phyloP scores from a whole-genome alignment of 495 filamentous ascomycete genomes.

The Xylaria palmicola region DNA sequence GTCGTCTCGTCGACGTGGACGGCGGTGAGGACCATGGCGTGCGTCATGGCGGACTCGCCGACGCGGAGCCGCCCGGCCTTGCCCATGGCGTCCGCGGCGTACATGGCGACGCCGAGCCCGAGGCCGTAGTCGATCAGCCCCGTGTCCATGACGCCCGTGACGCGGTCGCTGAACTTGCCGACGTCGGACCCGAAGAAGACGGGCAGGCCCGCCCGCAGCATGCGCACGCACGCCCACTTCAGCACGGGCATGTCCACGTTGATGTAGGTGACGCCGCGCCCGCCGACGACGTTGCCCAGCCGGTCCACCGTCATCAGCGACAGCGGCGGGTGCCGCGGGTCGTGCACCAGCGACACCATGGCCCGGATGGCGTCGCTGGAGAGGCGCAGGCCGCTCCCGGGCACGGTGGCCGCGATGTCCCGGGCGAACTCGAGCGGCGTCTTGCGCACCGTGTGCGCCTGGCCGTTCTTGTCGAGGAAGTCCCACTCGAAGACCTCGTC shows the following conservation, averaged over 20 bases:
- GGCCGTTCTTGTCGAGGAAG: constrained; percentile 66
- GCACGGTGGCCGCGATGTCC: constrained; percentile 48
- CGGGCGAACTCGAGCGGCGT: constrained; percentile 68
- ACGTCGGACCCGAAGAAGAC: constrained; percentile 90
- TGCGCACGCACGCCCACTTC: constrained; percentile 69
- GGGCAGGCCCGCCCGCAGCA: constrained; percentile 72
- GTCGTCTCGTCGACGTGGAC: constrained; percentile 64
- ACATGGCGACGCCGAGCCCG: constrained; percentile 69
- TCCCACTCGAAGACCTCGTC: constrained; percentile 71
- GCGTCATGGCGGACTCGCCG: constrained; percentile 78
- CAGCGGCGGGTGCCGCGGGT: constrained; percentile 72
- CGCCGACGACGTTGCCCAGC: constrained; percentile 76
- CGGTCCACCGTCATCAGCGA: constrained; percentile 70
- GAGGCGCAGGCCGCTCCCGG: constrained; percentile 39
- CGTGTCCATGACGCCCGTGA: constrained; percentile 73
- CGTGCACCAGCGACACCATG: constrained; percentile 79
- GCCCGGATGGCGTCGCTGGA: constrained; percentile 53
- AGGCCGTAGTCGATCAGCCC: constrained; percentile 71
- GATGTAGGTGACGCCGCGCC: constrained; percentile 70
- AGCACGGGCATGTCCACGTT: constrained; percentile 74
- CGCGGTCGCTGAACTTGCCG: constrained; percentile 68
- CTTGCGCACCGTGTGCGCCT: constrained; percentile 54
- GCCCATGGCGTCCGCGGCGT: constrained; percentile 48
- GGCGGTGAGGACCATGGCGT: constrained; percentile 86
- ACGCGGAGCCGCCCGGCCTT: constrained; percentile 71